Conservation (phyloP, 148 eudicot species). For the Amaranthus palmeri region DNA sequence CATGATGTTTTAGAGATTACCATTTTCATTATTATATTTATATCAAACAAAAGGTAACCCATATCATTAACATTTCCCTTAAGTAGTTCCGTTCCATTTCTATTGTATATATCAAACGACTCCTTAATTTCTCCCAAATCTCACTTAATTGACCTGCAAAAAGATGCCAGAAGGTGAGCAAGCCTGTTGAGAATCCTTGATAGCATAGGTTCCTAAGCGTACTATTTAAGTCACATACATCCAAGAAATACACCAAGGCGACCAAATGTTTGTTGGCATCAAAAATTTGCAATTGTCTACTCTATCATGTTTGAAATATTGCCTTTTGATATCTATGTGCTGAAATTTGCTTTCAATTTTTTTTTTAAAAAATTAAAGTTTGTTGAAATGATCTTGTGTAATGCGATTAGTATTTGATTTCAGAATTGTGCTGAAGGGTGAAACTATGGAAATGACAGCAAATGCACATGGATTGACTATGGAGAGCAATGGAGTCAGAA, state of each 20-base stretch:
- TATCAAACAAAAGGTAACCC: too few relatives aligned
- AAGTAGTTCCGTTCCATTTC: too few relatives aligned
- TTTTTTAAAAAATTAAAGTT: neutral
- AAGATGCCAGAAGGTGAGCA: too few relatives aligned
- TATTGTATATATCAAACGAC: too few relatives aligned
- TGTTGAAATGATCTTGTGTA: neutral
- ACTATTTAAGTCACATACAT: neutral
- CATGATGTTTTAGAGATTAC: too few relatives aligned
- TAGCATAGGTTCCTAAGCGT: too few relatives aligned
- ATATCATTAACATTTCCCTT: too few relatives aligned
- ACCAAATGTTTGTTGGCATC: neutral
- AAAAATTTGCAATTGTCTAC: neutral
- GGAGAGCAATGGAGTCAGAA: slow-evolving; percentile 94
- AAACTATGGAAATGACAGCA: slow-evolving; percentile 74
- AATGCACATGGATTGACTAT: slow-evolving; percentile 81
- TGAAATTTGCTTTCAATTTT: neutral
- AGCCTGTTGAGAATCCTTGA: too few relatives aligned
- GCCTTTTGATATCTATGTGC: neutral
- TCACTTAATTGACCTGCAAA: too few relatives aligned
- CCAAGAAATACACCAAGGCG: neutral
- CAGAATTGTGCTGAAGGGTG: slow-evolving; percentile 87
- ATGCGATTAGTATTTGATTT: slow-evolving; percentile 8
- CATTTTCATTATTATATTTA: too few relatives aligned
- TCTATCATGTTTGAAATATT: neutral
- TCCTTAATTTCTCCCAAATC: too few relatives aligned